Percentiles rank a stretch among this genome's conserved stretches.
Conservation (phyloP, 1,284 basidiomycete genomes). For the Ganoderma lingzhi region DNA sequence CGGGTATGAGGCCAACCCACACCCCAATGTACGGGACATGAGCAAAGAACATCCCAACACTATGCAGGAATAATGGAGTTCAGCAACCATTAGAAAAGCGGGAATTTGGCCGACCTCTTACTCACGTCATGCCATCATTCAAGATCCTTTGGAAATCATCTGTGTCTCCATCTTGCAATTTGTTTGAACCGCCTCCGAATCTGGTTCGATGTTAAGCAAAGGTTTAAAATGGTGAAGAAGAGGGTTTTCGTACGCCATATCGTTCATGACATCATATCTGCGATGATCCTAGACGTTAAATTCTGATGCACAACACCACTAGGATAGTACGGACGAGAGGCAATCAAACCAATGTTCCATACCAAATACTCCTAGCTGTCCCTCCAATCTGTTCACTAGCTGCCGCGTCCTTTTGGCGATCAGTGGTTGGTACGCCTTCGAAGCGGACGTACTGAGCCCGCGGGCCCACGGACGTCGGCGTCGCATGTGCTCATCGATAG, state of each 20-base stretch:
- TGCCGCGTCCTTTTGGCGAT: not conserved
- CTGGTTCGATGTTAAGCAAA: conserved; percentile 15
- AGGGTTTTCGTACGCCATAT: conserved; percentile 57
- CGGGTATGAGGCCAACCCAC: conserved; percentile 23
- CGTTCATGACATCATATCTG: conserved; percentile 69
- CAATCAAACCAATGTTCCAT: conserved; percentile 13
- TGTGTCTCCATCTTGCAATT: conserved; percentile 37
- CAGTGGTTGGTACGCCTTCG: conserved; percentile 34
- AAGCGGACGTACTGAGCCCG: not conserved
- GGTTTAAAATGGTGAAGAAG: not conserved
- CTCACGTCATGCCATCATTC: conserved; percentile 30
- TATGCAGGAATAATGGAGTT: conserved; percentile 5
- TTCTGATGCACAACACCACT: no score
- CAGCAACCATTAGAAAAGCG: not conserved
- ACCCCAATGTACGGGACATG: conserved; percentile 24
- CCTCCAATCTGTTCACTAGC: not conserved
- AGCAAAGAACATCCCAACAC: conserved; percentile 17
- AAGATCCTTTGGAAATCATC: conserved; percentile 30
- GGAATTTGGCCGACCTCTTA: not conserved
- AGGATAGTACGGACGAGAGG: conserved; percentile 1
- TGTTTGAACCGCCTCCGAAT: conserved; percentile 40
- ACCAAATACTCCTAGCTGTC: not conserved
- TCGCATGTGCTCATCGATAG: not conserved
- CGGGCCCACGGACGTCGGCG: conserved; percentile 1
- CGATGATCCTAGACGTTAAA: not conserved